These are phyloP conservation scores for Candida hungchunana DNA, from an alignment of 805 yeast species.

Conservation along the genomic window DNA sequence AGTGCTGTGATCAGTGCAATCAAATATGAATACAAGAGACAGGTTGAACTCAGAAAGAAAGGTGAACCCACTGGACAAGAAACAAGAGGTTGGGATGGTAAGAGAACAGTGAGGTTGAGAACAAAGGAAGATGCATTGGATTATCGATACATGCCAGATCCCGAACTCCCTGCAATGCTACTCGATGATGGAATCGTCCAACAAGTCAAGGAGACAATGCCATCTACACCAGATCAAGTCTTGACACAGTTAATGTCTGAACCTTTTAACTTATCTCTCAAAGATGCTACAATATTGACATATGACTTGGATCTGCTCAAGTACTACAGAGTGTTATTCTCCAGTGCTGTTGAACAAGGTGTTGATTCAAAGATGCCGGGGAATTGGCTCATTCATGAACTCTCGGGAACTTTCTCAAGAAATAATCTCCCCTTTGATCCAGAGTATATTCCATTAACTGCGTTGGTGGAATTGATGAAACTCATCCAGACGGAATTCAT, in stretches of 20 bases:
- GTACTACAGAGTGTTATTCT: constrained; percentile 48
- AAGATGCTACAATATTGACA: constrained; percentile 72
- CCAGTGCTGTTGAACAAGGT: constrained; percentile 22
- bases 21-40: constrained; percentile 68
- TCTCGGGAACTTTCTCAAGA: constrained; percentile 64
- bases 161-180: constrained; percentile 66
- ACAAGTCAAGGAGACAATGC: constrained; percentile 40
- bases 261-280: constrained; percentile 57
- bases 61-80: constrained; percentile 39
- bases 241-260: constrained; percentile 38
- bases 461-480: constrained; percentile 51
- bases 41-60: constrained; percentile 43
- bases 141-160: constrained; percentile 92
- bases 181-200: constrained; percentile 41
- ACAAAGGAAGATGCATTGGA: constrained; percentile 79
- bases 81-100: constrained; percentile 93
- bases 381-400: constrained; percentile 82
- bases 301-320: constrained; percentile 45
- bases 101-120: constrained; percentile 60
- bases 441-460: constrained; percentile 34
- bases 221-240: constrained; percentile 59
- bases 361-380: constrained; percentile 41
- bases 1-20: constrained; percentile 77
- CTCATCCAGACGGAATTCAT: constrained; percentile 42
- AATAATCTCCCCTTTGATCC: constrained; percentile 35